Evolutionary conservation across 139 green algal genomes (phyloP).

Genomic region (Chlorella sp.): DNA sequence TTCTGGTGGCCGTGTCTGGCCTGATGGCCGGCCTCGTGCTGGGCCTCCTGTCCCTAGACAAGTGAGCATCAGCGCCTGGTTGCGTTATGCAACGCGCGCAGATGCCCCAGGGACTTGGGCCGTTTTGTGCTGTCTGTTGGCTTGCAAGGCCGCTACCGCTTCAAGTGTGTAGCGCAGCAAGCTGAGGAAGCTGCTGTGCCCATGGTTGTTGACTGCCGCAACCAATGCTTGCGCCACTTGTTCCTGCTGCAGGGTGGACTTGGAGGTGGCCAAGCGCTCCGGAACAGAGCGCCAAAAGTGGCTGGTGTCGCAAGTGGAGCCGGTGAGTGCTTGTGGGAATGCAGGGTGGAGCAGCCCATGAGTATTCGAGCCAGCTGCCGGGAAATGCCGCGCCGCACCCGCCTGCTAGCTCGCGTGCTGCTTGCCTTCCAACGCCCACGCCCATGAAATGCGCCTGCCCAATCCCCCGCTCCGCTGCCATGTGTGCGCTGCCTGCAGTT

Average conservation of each 20-base stretch:
- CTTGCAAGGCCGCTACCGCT: too few relatives aligned
- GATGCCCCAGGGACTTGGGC: too few relatives aligned
- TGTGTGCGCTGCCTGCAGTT: conserved; percentile 6
- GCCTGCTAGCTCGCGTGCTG: too few relatives aligned
- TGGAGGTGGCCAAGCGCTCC: conserved; percentile 25
- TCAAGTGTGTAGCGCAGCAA: too few relatives aligned
- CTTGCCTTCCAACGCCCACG: too few relatives aligned
- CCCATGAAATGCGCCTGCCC: too few relatives aligned
- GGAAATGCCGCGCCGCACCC: too few relatives aligned
- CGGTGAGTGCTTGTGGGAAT: conserved; percentile 15
- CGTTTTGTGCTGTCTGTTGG: too few relatives aligned
- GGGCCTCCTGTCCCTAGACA: conserved; percentile 72
- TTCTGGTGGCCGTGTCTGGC: conserved; percentile 5
- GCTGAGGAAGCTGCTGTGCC: neutral
- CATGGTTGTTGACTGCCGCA: neutral
- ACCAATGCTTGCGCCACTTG: too few relatives aligned
- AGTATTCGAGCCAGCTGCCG: too few relatives aligned
- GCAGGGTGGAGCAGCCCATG: too few relatives aligned
- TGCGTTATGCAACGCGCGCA: too few relatives aligned
- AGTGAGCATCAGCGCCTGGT: conserved; percentile 14
- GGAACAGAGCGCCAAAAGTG: conserved; percentile 8
- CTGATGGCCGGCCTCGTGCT: conserved; percentile 78
- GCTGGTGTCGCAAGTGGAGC: conserved; percentile 21
- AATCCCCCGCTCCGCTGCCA: neutral
- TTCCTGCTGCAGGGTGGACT: conserved; percentile 13